phyloP scores from a whole-genome alignment of 2,329 filamentous ascomycete species.

The Penicillium italicum region DNA sequence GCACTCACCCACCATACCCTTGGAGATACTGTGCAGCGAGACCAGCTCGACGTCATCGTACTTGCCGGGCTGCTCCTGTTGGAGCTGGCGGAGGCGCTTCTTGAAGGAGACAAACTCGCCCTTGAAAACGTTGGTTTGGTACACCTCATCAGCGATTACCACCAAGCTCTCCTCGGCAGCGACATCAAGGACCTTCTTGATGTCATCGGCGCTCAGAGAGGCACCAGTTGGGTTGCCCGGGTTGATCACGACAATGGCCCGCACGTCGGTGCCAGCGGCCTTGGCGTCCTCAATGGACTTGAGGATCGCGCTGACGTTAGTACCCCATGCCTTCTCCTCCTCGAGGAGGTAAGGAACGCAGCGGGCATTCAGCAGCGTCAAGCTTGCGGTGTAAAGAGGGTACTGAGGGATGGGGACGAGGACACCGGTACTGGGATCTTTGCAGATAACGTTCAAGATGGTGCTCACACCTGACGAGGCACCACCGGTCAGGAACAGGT shows the following conservation, averaged over 20 bases:
- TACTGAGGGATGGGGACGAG: conserved; percentile 97
- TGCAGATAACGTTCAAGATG: conserved; percentile 83
- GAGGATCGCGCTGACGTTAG: conserved; percentile 74
- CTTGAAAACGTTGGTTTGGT: conserved; percentile 97
- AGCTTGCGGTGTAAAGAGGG: conserved; percentile 91
- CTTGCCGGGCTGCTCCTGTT: conserved; percentile 67
- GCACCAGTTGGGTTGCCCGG: conserved; percentile 96
- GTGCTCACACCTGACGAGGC: conserved; percentile 95
- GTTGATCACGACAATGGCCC: conserved; percentile 95
- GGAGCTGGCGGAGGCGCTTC: conserved; percentile 73
- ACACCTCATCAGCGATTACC: conserved; percentile 93
- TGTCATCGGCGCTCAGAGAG: conserved; percentile 72
- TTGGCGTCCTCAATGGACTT: conserved; percentile 70
- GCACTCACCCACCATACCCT: conserved; percentile 99
- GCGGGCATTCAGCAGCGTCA: conserved; percentile 77
- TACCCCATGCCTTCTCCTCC: conserved; percentile 82
- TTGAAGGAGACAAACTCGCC: conserved; percentile 97
- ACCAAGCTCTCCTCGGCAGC: conserved; percentile 82
- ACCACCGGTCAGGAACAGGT: conserved; percentile 87
- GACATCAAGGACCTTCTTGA: conserved; percentile 80
- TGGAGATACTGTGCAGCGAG: conserved; percentile 88
- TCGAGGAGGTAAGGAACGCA: conserved; percentile 94
- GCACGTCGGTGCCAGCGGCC: conserved; percentile 75
- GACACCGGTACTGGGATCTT: conserved; percentile 70
- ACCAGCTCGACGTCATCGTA: conserved; percentile 86